Percentiles rank a stretch among this genome's conserved stretches.
Conservation (phyloP, 2,329 filamentous ascomycete species). For the Paracorniculantispora psalliotae region DNA sequence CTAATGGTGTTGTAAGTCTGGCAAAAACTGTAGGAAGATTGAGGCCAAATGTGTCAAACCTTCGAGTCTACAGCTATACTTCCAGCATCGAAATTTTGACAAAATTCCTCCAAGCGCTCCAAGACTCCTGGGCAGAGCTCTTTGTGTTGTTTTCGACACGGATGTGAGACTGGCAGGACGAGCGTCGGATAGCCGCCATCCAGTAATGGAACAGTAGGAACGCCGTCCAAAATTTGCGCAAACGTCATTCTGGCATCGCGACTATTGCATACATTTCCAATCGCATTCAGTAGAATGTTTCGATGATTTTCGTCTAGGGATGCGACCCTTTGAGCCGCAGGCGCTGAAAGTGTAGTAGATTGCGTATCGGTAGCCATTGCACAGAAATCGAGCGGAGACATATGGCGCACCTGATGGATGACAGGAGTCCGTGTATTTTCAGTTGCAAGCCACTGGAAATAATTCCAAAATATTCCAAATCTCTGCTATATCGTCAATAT, state of each 20-base stretch:
- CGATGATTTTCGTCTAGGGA: neutral
- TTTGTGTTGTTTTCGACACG: constrained; percentile 18
- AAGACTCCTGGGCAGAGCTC: constrained; percentile 18
- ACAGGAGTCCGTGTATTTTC: no score
- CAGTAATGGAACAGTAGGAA: constrained; percentile 14
- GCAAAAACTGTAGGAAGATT: no score
- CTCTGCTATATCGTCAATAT: no score
- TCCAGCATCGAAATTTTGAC: constrained; percentile 7
- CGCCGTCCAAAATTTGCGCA: constrained; percentile 22
- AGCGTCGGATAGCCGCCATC: neutral
- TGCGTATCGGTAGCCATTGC: no score
- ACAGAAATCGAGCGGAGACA: no score
- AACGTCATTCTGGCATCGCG: constrained; percentile 16
- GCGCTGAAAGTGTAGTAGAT: neutral
- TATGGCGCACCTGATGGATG: no score
- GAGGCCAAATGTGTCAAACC: constrained; percentile 9
- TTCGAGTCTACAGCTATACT: constrained; percentile 14
- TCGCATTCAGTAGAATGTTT: neutral
- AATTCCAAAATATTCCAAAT: no score
- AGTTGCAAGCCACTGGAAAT: no score
- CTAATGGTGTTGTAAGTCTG: constrained; percentile 18
- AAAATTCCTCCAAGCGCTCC: constrained; percentile 17
- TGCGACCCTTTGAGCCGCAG: neutral
- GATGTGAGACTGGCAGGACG: constrained; percentile 10
- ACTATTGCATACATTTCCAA: constrained; percentile 14